Evolutionary conservation across 352 stramenopile genomes (phyloP), one percentile per base, ranked within the genome.

Genomic region (Proteromonas lacertae): DNA sequence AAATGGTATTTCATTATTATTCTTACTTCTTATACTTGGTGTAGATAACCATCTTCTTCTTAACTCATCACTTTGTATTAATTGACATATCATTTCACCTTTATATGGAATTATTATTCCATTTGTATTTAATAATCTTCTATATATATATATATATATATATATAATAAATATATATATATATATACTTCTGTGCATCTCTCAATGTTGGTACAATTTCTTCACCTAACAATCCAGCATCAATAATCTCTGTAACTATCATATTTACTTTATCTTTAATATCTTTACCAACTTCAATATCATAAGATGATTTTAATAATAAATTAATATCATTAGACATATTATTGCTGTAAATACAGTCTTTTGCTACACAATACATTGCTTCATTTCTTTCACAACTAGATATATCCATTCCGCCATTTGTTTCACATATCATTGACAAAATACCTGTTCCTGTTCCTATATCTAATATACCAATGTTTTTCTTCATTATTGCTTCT

Each of bases 161-260:
- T n/a, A n/a, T n/a, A n/a, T n/a, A n/a, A n/a, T n/a, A n/a, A n/a
- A n/a, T n/a, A n/a, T n/a, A n/a, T n/a, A n/a, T n/a, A n/a, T n/a
- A n/a, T n/a, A n/a, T n/a, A n/a, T n/a, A n/a, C n/a, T n/a, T n/a
- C n/a, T n/a, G 52, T 12, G 69, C 69, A 41, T 83, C 62, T 23
- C 58, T 47, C 26, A 84, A 51, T 12, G 70, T 70, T 18, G 66
- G 62, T 9, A 86, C 48, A 30, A 82, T 64, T 2, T 62, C 62
- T 50, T 88, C 72, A 22, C 67, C 66, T 18, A 88, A 59, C 31
- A 88, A 43, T 1, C 71, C 57, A 43, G 66, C 80, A 55, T 88
- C 72, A 33, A 84, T 72, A 17, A 83, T 60, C 55, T 88, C 72
- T 6, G 69, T 81, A 26, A 88, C 69, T n/a, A 83, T 53, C 50